phyloP scores from a whole-genome alignment of 495 filamentous ascomycete species.

The Letharia lupina region DNA sequence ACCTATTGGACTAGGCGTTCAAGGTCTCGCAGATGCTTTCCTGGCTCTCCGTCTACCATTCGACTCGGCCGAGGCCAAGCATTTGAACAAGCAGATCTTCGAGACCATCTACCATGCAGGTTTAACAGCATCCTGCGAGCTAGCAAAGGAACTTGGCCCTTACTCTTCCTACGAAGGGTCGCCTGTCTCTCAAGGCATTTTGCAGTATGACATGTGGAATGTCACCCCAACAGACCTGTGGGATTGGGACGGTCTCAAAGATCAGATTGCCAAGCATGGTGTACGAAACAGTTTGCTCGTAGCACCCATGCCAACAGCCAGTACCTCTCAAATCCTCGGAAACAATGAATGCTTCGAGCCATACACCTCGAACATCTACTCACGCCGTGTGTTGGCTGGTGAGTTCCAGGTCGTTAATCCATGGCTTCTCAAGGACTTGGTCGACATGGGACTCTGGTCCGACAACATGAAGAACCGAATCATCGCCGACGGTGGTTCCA shows the following conservation, averaged over 20 bases:
- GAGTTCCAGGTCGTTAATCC: conserved; percentile 99
- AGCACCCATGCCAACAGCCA: conserved; percentile 96
- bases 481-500: conserved; percentile 90
- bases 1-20: conserved; percentile 91
- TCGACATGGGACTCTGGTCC: conserved; percentile 96
- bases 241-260: conserved; percentile 91
- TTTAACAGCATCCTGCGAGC: conserved; percentile 75
- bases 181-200: conserved; percentile 87
- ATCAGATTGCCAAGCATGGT: conserved; percentile 80
- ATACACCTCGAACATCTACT: conserved; percentile 99
- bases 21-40: conserved; percentile 98
- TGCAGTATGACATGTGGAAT: conserved; percentile 99
- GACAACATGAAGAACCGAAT: conserved; percentile 99
- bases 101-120: conserved; percentile 99
- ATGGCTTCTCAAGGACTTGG: conserved; percentile 95
- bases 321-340: conserved; percentile 91
- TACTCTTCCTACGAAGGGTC: conserved; percentile 91
- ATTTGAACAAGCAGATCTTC: conserved; percentile 96
- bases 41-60: conserved; percentile 93
- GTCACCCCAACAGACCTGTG: conserved; percentile 87
- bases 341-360: conserved; percentile 99
- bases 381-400: conserved; percentile 91
- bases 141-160: conserved; percentile 72
- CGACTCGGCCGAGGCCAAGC: conserved; percentile 84
- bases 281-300: conserved; percentile 90